These are phyloP conservation scores for Tuber aestivum DNA, from an alignment of 495 filamentous ascomycete species.

Conservation along the genomic window DNA sequence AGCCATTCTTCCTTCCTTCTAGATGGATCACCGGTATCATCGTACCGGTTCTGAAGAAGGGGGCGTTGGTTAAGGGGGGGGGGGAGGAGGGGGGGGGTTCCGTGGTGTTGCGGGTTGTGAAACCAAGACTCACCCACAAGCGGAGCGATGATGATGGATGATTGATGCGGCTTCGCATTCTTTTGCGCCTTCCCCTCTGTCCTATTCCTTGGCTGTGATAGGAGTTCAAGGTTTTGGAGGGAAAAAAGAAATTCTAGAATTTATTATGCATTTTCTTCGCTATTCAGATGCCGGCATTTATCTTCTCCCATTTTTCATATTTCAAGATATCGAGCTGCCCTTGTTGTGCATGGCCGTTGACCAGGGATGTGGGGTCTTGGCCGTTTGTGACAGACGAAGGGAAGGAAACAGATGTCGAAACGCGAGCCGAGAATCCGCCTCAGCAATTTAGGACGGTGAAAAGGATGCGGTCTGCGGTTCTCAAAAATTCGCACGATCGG, in stretches of 20 bases:
- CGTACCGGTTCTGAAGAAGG: background rate
- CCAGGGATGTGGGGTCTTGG: conserved; percentile 27
- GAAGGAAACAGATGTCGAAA: conserved; percentile 38
- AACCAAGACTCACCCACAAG: background rate
- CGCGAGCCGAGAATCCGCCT: conserved; percentile 36
- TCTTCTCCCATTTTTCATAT: background rate
- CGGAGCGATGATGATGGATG: background rate
- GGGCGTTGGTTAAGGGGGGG: background rate
- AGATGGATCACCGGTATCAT: background rate
- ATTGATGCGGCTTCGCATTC: background rate
- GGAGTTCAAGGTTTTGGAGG: background rate
- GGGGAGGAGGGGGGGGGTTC: background rate
- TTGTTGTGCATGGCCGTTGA: conserved; percentile 17
- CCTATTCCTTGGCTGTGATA: background rate
- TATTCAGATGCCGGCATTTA: background rate
- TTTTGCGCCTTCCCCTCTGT: background rate
- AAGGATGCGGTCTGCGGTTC: background rate
- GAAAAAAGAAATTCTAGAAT: conserved; percentile 4
- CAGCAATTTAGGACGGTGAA: background rate
- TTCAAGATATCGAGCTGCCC: background rate
- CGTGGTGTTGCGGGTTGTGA: background rate
- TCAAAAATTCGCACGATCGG: background rate
- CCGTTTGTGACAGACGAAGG: conserved; percentile 27
- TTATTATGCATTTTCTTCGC: background rate
- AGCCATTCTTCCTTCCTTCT: conserved; percentile 1